Conservation (phyloP, 75 land plant genomes). For the Cupressus sempervirens region DNA sequence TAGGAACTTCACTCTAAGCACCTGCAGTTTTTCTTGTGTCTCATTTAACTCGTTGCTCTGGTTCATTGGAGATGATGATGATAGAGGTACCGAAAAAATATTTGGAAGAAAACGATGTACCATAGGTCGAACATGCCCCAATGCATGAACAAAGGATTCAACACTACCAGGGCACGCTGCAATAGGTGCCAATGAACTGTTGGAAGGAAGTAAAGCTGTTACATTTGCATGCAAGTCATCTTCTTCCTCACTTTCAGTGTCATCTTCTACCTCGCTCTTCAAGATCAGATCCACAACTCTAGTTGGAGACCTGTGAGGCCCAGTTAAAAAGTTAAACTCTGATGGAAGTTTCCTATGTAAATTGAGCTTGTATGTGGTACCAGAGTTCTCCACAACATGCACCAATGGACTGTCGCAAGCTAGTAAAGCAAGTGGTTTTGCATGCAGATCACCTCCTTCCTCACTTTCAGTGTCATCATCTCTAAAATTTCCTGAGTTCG, state of each 20-base stretch:
- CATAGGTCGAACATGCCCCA: conserved; percentile 41
- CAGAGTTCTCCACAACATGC: neutral
- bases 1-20: conserved; percentile 49
- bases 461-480: neutral
- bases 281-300: neutral
- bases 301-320: neutral
- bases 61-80: conserved; percentile 17
- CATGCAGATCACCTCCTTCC: neutral
- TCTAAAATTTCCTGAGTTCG: neutral
- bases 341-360: neutral
- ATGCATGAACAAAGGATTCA: conserved; percentile 47
- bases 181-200: neutral
- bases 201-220: neutral
- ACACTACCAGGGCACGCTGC: conserved; percentile 36
- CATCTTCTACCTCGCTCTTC: neutral
- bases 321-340: neutral
- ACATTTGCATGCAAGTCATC: neutral
- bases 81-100: conserved; percentile 26
- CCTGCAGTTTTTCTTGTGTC: conserved; percentile 43
- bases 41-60: conserved; percentile 18
- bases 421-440: neutral
- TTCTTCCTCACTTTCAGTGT: neutral
- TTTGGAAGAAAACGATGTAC: conserved; percentile 33
- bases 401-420: neutral
- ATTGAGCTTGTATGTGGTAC: neutral